A percentile compares a stretch with the other conserved stretches of the same genome.
Conservation (phyloP, 768 basidiomycete species). For the Lepiota subincarnata region DNA sequence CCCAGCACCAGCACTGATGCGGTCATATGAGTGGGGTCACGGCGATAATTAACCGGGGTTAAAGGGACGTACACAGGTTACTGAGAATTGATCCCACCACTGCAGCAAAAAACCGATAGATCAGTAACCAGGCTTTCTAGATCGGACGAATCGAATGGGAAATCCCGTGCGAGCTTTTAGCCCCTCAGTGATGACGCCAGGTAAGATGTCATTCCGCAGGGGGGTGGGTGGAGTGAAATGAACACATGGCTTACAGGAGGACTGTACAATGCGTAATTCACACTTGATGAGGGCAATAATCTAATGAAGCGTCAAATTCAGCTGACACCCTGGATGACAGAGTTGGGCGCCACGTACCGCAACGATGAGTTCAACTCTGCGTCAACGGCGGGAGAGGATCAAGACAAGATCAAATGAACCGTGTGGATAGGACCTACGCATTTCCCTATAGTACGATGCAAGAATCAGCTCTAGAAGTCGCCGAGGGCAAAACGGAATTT, state of each 20-base stretch:
- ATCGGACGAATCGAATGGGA: constrained; percentile 1
- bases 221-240: constrained; percentile 4
- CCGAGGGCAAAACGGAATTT: neutral
- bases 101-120: constrained; percentile 26
- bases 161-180: neutral
- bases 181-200: neutral
- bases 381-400: constrained; percentile 4
- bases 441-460: constrained; percentile 36
- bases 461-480: neutral
- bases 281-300: constrained; percentile 48
- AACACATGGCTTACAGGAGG: constrained; percentile 55
- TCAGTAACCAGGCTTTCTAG: constrained; percentile 12
- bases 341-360: constrained; percentile 48
- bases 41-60: constrained; percentile 5
- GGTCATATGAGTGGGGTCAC: constrained; percentile 1
- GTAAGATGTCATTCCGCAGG: neutral
- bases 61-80: constrained; percentile 59
- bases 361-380: constrained; percentile 69
- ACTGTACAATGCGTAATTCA: constrained; percentile 73
- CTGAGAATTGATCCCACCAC: constrained; percentile 87
- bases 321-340: neutral
- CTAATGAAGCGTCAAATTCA: constrained; percentile 21
- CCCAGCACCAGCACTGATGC: constrained; percentile 70
- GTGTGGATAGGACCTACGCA: constrained; percentile 30
- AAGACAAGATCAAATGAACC: neutral